Conservation (phyloP, 2,329 filamentous ascomycete genomes). For the Decorospora gaudefroyi region DNA sequence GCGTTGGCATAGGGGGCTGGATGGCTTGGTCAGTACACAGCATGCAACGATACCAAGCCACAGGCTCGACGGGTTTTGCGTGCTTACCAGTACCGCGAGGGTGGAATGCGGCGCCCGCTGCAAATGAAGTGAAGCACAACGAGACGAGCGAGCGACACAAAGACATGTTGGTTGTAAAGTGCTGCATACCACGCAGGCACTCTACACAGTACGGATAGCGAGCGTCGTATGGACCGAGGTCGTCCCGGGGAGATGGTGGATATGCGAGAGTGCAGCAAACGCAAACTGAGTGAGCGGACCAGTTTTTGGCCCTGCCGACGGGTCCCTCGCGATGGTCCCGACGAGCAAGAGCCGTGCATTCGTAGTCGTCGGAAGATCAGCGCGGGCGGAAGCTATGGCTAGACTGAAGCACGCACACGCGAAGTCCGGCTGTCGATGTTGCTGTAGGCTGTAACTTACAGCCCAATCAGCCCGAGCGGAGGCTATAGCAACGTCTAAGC, state of each 20-base stretch:
- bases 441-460: slow-evolving; percentile 13
- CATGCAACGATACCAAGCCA: slow-evolving; percentile 30
- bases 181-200: slow-evolving; percentile 28
- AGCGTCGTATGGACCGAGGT: slow-evolving; percentile 22
- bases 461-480: too few relatives aligned
- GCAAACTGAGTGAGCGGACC: slow-evolving; percentile 33
- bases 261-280: slow-evolving; percentile 20
- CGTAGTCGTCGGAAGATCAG: slow-evolving; percentile 19
- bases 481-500: neutral
- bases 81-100: slow-evolving; percentile 34
- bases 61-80: slow-evolving; percentile 15
- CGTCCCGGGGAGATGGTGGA: slow-evolving; percentile 20
- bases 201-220: slow-evolving; percentile 31
- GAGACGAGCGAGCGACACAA: slow-evolving; percentile 14
- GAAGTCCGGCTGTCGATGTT: slow-evolving; percentile 18
- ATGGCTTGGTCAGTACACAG: slow-evolving; percentile 35
- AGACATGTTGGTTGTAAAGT: slow-evolving; percentile 26
- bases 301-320: slow-evolving; percentile 21
- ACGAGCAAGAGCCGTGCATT: slow-evolving; percentile 13
- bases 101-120: slow-evolving; percentile 28
- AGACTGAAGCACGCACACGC: too few relatives aligned
- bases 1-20: slow-evolving; percentile 38
- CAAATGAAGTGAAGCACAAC: slow-evolving; percentile 22
- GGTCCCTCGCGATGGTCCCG: slow-evolving; percentile 17
- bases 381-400: slow-evolving; percentile 18